Conservation (phyloP, 75 land plant genomes). For the Cunninghamia lanceolata region DNA sequence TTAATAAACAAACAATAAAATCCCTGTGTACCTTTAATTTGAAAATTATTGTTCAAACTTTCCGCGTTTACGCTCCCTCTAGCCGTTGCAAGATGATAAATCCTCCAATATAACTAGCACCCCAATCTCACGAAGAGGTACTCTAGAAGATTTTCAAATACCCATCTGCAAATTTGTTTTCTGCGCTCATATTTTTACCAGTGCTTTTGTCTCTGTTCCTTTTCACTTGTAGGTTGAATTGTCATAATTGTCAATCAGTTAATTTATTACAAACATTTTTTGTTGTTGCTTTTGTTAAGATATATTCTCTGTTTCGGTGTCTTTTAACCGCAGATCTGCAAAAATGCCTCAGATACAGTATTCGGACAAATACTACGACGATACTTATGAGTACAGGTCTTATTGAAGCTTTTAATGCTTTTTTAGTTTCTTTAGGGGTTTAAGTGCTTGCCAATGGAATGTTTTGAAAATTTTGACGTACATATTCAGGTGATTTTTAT, state of each 20-base stretch:
- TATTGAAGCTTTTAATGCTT: background rate
- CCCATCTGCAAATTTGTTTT: too few species aligned
- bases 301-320: background rate
- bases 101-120: background rate
- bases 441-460: background rate
- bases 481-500: background rate
- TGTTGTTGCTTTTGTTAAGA: background rate
- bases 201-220: background rate
- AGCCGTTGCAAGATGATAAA: background rate
- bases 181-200: background rate
- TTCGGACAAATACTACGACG: slow-evolving; percentile 93
- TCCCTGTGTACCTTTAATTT: background rate
- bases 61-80: background rate
- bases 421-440: background rate
- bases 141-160: background rate
- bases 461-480: background rate
- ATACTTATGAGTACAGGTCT: slow-evolving; percentile 86
- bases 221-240: background rate
- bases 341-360: slow-evolving; percentile 90
- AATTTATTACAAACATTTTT: too few species aligned
- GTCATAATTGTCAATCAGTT: background rate
- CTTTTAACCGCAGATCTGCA: background rate
- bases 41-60: background rate
- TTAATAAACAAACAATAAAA: too few species aligned
- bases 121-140: too few species aligned